Base-by-base conservation (phyloP, 495 filamentous ascomycete species). In the Tuber melanosporum region DNA sequence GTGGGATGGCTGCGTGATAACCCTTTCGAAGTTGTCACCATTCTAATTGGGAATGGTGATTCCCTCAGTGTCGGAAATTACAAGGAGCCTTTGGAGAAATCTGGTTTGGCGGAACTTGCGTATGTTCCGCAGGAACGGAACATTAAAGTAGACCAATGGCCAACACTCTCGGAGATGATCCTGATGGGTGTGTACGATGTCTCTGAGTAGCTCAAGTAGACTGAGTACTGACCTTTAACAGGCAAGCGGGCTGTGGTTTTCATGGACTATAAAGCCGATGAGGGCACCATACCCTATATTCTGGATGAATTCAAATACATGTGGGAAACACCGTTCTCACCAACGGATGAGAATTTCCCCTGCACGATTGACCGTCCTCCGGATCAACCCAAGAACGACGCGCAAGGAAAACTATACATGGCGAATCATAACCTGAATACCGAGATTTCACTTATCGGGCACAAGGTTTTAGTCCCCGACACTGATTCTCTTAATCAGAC, bases 361-460 rank as follows among this genome's bases (percentile, higher is more conserved):
- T 94, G 92, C 82, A 85, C 82, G 1, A 88, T 92, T 41, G 87
- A 94, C 76, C 88, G 92, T 1, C 92, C 92, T 22, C 91, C 93
- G 0, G 87, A 87, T 8, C 83, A 94, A 74, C 80, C 80, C 43
- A 78, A 83, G 9, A 82, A 87, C 9, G 86, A 90, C 42, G 89
- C 89, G 1, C 84, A 85, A 75, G 86, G 88, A 8, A 86, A 91
- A 71, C 87, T 97, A 87, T 96, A 96, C 77, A 90, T 97, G 85
- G 92, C 93, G 76, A 98, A 98, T 80, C 95, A 98, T 84, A 97
- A 97, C 83, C 85, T 97, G 41, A 96, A 97, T 83, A 85, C 91
- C 70, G 88, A 94, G 78, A 85, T 96, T 46, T 87, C 86, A 47
- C 80, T 94, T 62, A 87, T 88, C 1, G 89, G 89, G 8, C 74